Evolutionary conservation across 78 protist species (phyloP).

Genomic region (Chrysochromulina tobinii): DNA sequence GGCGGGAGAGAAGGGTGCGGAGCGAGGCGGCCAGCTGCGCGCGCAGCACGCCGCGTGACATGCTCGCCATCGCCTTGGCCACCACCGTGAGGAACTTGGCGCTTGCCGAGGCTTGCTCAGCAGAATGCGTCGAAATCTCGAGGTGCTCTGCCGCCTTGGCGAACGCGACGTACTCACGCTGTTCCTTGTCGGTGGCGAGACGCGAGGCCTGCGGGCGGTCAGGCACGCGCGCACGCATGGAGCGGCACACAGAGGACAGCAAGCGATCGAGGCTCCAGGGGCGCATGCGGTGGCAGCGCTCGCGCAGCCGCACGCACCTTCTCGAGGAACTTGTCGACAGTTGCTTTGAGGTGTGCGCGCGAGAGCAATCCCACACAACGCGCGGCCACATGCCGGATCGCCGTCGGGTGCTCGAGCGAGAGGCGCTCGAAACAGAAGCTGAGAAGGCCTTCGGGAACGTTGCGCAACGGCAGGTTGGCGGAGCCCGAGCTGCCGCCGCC

Average conservation of each 20-base stretch:
- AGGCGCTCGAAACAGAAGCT: not conserved
- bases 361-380: not conserved
- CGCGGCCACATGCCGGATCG: not conserved
- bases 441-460: not conserved
- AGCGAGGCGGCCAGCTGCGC: not conserved
- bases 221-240: too few relatives aligned
- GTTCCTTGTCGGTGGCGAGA: not conserved
- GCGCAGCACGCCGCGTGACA: not conserved
- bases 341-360: not conserved
- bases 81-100: not conserved
- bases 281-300: too few relatives aligned
- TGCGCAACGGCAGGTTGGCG: not conserved
- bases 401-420: not conserved
- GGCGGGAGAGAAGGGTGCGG: too few relatives aligned
- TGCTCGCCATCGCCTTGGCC: not conserved
- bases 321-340: not conserved
- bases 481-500: not conserved
- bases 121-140: not conserved
- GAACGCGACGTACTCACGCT: not conserved
- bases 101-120: not conserved
- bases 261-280: too few relatives aligned
- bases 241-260: too few relatives aligned
- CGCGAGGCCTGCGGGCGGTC: too few relatives aligned
- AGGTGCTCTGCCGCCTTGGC: not conserved
- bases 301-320: too few relatives aligned